Evolutionary conservation across 2,329 filamentous ascomycete species (phyloP).

Genomic region (Cordyceps javanica): DNA sequence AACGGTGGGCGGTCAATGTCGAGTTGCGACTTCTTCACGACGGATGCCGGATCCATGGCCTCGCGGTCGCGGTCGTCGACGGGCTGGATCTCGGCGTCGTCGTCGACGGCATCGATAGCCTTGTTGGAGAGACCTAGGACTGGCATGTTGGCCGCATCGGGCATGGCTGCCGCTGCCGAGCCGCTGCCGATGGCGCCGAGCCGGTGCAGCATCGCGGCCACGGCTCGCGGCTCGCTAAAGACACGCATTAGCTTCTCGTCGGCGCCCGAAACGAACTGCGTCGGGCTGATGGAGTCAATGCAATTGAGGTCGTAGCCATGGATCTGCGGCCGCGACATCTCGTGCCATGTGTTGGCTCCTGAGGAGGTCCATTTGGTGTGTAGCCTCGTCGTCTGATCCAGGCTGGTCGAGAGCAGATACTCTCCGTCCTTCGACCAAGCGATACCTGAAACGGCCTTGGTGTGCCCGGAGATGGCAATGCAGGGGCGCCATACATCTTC

Average conservation of each 20-base stretch:
- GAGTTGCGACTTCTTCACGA: conserved; percentile 54
- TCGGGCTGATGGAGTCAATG: conserved; percentile 65
- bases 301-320: conserved; percentile 98
- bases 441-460: conserved; percentile 71
- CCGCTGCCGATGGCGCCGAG: conserved; percentile 54
- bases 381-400: conserved; percentile 87
- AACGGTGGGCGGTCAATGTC: conserved; percentile 69
- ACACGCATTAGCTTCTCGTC: conserved; percentile 98
- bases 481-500: conserved; percentile 69
- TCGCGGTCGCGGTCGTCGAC: conserved; percentile 45
- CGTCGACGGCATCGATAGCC: conserved; percentile 59
- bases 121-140: conserved; percentile 96
- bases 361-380: conserved; percentile 68
- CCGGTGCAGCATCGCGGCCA: conserved; percentile 65
- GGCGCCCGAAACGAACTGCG: conserved; percentile 85
- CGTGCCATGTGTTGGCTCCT: conserved; percentile 68
- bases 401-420: conserved; percentile 82
- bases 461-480: conserved; percentile 77
- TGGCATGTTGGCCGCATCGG: conserved; percentile 89
- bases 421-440: conserved; percentile 77
- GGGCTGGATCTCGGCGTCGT: conserved; percentile 38
- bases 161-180: conserved; percentile 44
- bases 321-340: conserved; percentile 92
- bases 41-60: conserved; percentile 47
- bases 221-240: conserved; percentile 81